Evolutionary conservation across 192 early-diverging fungal genomes (phyloP).

Genomic region (Backusella morwellensis): DNA sequence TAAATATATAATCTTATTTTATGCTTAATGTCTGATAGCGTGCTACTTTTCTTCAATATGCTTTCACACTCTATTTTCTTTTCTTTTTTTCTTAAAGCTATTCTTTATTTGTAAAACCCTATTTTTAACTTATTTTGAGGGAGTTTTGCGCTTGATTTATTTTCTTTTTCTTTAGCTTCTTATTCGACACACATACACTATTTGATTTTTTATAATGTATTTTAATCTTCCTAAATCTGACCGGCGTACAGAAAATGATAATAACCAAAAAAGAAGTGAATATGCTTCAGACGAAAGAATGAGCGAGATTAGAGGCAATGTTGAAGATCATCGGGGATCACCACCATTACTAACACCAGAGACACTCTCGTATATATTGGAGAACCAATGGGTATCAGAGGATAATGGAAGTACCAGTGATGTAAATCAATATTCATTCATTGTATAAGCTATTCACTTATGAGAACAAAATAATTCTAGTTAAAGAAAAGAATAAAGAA

Average conservation of each 20-base stretch:
- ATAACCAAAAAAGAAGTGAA: neutral
- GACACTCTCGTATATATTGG: constrained; percentile 1
- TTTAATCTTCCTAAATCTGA: neutral
- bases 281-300: neutral
- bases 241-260: neutral
- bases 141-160: neutral
- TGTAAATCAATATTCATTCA: neutral
- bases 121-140: neutral
- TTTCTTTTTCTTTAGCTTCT: neutral
- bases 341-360: constrained; percentile 11
- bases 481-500: neutral
- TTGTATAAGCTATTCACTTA: too few relatives aligned
- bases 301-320: constrained; percentile 68
- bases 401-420: neutral
- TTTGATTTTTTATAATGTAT: neutral
- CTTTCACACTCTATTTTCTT: too few relatives aligned
- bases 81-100: too few relatives aligned
- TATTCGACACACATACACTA: neutral
- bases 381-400: constrained; percentile 13
- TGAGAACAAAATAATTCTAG: neutral
- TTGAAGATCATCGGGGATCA: constrained; percentile 58
- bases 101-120: neutral
- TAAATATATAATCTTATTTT: too few relatives aligned
- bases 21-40: too few relatives aligned
- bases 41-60: too few relatives aligned